These are phyloP conservation scores for maize (Zea mays) DNA, from an alignment of 176 grass and related monocot genomes.

Conservation along the genomic window DNA sequence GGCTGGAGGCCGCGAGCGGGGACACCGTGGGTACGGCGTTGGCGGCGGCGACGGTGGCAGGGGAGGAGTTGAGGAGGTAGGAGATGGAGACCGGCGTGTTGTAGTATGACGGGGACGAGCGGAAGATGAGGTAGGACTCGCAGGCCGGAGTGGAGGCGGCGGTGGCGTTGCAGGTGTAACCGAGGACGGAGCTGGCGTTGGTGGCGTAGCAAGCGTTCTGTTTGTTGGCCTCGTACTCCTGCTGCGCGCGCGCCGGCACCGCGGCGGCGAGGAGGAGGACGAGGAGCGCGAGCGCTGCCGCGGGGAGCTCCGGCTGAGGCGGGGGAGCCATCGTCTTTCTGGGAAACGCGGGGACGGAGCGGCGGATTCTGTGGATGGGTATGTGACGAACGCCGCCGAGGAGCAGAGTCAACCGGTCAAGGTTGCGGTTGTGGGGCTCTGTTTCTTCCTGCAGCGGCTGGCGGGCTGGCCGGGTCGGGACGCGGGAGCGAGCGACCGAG, in stretches of 20 bases:
- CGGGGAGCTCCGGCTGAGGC: not conserved
- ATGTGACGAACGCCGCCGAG: not conserved
- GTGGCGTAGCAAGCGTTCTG: slow-evolving; percentile 49
- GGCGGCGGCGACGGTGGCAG: slow-evolving; percentile 4
- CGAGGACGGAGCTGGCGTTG: slow-evolving; percentile 60
- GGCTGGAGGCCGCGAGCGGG: slow-evolving; percentile 24
- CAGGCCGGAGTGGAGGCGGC: slow-evolving; percentile 7
- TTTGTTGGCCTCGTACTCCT: slow-evolving; percentile 56
- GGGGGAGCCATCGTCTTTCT: slow-evolving; percentile 6
- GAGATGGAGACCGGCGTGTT: slow-evolving; percentile 39
- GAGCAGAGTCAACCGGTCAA: slow-evolving; percentile 1
- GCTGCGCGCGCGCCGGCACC: slow-evolving; percentile 49
- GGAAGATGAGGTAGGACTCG: slow-evolving; percentile 60
- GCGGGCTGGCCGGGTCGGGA: not conserved
- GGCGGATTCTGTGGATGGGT: too few species aligned
- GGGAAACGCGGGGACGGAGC: not conserved
- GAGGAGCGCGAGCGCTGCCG: slow-evolving; percentile 1
- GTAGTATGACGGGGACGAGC: slow-evolving; percentile 41
- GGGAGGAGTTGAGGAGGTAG: slow-evolving; percentile 49
- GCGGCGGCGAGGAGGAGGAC: not conserved
- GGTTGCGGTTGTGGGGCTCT: not conserved
- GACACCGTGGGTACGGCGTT: slow-evolving; percentile 37
- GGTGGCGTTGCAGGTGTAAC: slow-evolving; percentile 71
- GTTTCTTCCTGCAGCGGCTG: not conserved
- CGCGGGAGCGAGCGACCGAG: not conserved